Percentiles rank a stretch among this genome's conserved stretches.
phyloP scores from a whole-genome alignment of 805 yeast species.

The Wickerhamomyces silvicola region DNA sequence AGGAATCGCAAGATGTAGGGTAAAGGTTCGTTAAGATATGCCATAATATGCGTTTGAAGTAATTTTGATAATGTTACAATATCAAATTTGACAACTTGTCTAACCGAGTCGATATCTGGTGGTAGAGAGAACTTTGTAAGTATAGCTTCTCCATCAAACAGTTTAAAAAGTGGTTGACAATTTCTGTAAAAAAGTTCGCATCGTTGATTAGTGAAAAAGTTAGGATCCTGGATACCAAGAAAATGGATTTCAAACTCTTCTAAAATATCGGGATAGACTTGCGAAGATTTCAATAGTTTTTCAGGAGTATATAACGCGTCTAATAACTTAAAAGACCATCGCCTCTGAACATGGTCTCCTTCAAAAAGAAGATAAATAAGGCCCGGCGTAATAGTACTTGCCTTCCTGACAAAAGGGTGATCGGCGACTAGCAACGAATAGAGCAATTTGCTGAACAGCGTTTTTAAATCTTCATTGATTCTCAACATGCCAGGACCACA shows the following conservation, averaged over 20 bases:
- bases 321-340: slow-evolving; percentile 40
- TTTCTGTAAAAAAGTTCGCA: slow-evolving; percentile 45
- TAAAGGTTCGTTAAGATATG: slow-evolving; percentile 37
- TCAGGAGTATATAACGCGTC: slow-evolving; percentile 12
- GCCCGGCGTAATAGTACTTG: slow-evolving; percentile 38
- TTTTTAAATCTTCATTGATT: slow-evolving; percentile 27
- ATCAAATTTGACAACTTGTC: slow-evolving; percentile 21
- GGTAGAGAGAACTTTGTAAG: slow-evolving; percentile 22
- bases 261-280: slow-evolving; percentile 31
- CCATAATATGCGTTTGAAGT: slow-evolving; percentile 45
- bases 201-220: slow-evolving; percentile 34
- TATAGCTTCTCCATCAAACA: slow-evolving; percentile 30
- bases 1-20: slow-evolving; percentile 46
- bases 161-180: slow-evolving; percentile 29
- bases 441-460: slow-evolving; percentile 32
- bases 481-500: slow-evolving; percentile 47
- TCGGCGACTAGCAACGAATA: slow-evolving; percentile 23
- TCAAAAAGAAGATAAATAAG: slow-evolving; percentile 47
- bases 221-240: slow-evolving; percentile 46
- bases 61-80: slow-evolving; percentile 33
- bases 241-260: slow-evolving; percentile 54
- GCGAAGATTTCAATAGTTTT: slow-evolving; percentile 15
- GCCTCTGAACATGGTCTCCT: slow-evolving; percentile 39
- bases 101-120: slow-evolving; percentile 16
- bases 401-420: slow-evolving; percentile 20